Evolutionary conservation across 2,329 filamentous ascomycete species (phyloP).

Genomic region (Endothia cerciana): DNA sequence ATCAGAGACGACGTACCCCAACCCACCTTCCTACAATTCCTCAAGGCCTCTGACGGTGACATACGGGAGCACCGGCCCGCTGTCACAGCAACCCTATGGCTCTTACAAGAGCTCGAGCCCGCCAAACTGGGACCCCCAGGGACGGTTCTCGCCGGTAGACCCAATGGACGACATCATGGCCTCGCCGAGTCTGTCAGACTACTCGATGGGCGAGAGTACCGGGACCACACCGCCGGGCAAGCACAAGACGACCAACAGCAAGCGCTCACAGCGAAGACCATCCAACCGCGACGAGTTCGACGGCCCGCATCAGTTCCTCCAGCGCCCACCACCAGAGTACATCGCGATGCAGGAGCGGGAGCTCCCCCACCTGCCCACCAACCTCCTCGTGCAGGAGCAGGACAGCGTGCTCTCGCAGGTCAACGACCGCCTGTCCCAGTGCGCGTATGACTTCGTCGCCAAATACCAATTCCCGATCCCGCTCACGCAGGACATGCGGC

Average conservation of each 20-base stretch:
- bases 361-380: slow-evolving; percentile 79
- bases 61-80: slow-evolving; percentile 34
- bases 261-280: slow-evolving; percentile 66
- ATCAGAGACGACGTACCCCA: slow-evolving; percentile 43
- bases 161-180: slow-evolving; percentile 62
- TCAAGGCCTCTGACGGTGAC: slow-evolving; percentile 44
- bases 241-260: slow-evolving; percentile 52
- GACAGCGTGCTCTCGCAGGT: slow-evolving; percentile 79
- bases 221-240: slow-evolving; percentile 47
- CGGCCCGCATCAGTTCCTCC: slow-evolving; percentile 81
- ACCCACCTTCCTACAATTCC: slow-evolving; percentile 46
- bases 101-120: slow-evolving; percentile 48
- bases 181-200: slow-evolving; percentile 64
- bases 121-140: slow-evolving; percentile 52
- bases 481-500: slow-evolving; percentile 79
- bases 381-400: slow-evolving; percentile 82
- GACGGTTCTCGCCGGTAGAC: slow-evolving; percentile 59
- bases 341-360: slow-evolving; percentile 79
- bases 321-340: slow-evolving; percentile 70
- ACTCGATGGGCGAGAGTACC: slow-evolving; percentile 57
- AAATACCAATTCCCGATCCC: slow-evolving; percentile 92
- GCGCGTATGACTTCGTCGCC: slow-evolving; percentile 87
- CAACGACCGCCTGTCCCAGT: slow-evolving; percentile 83
- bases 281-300: slow-evolving; percentile 90
- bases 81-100: slow-evolving; percentile 32